These are phyloP conservation scores for Betula pendula DNA, from an alignment of 306 rosid genomes.

Conservation along the genomic window DNA sequence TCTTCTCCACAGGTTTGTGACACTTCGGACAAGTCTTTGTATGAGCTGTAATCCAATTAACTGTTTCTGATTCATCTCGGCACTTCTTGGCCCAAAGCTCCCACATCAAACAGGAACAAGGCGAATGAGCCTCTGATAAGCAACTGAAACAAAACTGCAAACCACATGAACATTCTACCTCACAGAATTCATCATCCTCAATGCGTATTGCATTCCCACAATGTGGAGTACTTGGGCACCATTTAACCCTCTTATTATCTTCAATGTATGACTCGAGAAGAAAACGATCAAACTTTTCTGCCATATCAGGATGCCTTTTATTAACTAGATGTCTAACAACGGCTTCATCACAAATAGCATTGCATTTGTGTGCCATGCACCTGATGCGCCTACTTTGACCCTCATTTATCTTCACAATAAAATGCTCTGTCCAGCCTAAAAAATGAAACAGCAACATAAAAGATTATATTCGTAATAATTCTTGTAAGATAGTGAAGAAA, in stretches of 20 bases:
- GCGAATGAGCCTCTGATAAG: constrained; percentile 84
- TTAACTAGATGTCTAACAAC: constrained; percentile 67
- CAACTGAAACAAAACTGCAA: constrained; percentile 87
- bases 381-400: constrained; percentile 93
- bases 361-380: constrained; percentile 91
- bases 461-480: neutral
- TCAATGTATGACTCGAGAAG: constrained; percentile 95
- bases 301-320: constrained; percentile 61
- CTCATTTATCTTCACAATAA: constrained; percentile 83
- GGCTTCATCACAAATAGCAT: constrained; percentile 84
- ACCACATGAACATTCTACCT: constrained; percentile 94
- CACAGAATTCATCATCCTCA: constrained; percentile 78
- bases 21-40: constrained; percentile 97
- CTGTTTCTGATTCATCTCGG: constrained; percentile 95
- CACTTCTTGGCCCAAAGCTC: constrained; percentile 93
- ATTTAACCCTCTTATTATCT: constrained; percentile 86
- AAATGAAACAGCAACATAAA: neutral
- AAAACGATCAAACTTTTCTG: constrained; percentile 88
- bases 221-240: constrained; percentile 97
- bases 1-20: constrained; percentile 94
- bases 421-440: constrained; percentile 89
- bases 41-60: constrained; percentile 96
- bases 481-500: constrained; percentile 3
- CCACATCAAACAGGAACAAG: constrained; percentile 96
- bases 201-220: constrained; percentile 93